These are phyloP conservation scores for Pythium insidiosum DNA, from an alignment of 352 stramenopile species.

Conservation along the genomic window DNA sequence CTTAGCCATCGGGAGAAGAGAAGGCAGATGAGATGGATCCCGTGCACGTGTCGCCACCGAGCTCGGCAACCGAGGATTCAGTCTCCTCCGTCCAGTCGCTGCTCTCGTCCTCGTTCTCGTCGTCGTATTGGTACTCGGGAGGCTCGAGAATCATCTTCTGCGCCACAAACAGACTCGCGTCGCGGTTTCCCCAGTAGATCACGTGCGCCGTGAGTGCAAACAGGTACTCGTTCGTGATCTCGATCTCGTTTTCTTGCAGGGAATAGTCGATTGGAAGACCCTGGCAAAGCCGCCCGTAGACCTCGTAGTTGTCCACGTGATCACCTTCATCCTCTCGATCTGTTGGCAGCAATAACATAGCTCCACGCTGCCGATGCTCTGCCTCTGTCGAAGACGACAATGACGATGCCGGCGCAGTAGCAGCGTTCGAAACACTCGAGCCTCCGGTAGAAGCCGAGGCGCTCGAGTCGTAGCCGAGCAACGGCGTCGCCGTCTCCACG, in stretches of 20 bases:
- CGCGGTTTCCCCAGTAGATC: conserved; percentile 90
- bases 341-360: conserved; percentile 1
- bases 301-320: conserved; percentile 26
- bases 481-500: conserved; percentile 27
- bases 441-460: too few relatives aligned
- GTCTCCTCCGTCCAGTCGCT: too few relatives aligned
- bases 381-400: neutral
- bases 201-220: conserved; percentile 89
- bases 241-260: conserved; percentile 92
- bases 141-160: conserved; percentile 82
- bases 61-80: too few relatives aligned
- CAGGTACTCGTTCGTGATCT: conserved; percentile 92
- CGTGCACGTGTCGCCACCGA: too few relatives aligned
- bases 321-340: conserved; percentile 12
- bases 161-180: conserved; percentile 88
- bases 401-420: too few relatives aligned
- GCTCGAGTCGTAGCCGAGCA: conserved; percentile 1
- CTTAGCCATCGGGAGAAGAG: too few relatives aligned
- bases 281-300: conserved; percentile 63
- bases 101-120: conserved; percentile 16
- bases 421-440: neutral
- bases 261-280: conserved; percentile 80
- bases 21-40: conserved; percentile 20
- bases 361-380: too few relatives aligned
- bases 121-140: conserved; percentile 19